A percentile compares a stretch with the other conserved stretches of the same genome.
Conservation (phyloP, 2,329 filamentous ascomycete genomes). For the Fusarium sp. region DNA sequence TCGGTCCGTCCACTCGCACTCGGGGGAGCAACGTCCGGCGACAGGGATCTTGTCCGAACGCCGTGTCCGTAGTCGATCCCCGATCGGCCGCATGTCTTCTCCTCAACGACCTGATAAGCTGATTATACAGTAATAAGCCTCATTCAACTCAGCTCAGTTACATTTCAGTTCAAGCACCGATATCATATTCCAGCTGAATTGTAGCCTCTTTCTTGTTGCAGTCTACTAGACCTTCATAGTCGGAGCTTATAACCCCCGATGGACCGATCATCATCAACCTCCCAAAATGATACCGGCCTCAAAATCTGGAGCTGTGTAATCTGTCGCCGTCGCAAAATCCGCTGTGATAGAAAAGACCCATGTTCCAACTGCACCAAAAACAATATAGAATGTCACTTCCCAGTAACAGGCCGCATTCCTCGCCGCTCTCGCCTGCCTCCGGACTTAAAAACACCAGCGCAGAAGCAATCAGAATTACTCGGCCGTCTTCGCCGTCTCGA, state of each 20-base stretch:
- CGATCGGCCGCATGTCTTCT: conserved; percentile 16
- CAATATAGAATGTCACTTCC: conserved; percentile 49
- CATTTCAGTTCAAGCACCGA: not conserved
- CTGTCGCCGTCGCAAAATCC: conserved; percentile 49
- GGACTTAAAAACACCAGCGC: conserved; percentile 36
- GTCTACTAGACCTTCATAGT: not conserved
- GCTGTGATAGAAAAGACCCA: conserved; percentile 48
- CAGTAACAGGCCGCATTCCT: conserved; percentile 49
- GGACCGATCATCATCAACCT: conserved; percentile 24
- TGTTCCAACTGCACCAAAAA: conserved; percentile 46
- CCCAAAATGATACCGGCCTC: conserved; percentile 26
- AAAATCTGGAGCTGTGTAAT: conserved; percentile 50
- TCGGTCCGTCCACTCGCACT: not conserved
- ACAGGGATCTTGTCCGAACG: conserved; percentile 44
- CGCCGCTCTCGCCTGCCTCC: conserved; percentile 39
- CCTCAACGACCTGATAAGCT: not conserved
- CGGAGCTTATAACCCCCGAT: conserved; percentile 37
- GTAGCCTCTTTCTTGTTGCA: not conserved
- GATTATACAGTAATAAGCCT: not conserved
- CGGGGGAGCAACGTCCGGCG: conserved; percentile 11
- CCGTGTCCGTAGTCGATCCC: conserved; percentile 46
- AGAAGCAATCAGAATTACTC: conserved; percentile 49
- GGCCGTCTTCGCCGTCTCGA: conserved; percentile 47
- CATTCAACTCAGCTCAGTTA: not conserved
- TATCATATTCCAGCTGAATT: not conserved